Evolutionary conservation across 371 early-diverging fungal species (phyloP).

Genomic region (Vairimorpha apis): DNA sequence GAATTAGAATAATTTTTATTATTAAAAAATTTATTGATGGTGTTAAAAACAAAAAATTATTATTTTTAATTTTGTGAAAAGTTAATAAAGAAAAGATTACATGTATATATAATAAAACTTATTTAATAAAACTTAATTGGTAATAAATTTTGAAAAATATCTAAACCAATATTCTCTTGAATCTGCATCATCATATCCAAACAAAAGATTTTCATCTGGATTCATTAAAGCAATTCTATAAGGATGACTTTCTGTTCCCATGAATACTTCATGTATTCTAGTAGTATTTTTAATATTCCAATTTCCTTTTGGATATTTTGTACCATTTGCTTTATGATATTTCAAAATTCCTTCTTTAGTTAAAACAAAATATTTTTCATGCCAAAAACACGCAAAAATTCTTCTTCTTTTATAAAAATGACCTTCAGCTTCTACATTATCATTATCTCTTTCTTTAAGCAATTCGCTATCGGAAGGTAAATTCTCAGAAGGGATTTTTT

Average conservation of each 20-base stretch:
- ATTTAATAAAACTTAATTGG: no score
- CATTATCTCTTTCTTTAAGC: slow-evolving; percentile 33
- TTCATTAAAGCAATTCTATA: slow-evolving; percentile 29
- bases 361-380: slow-evolving; percentile 55
- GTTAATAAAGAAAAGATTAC: no score
- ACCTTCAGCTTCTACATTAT: slow-evolving; percentile 45
- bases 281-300: slow-evolving; percentile 29
- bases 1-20: no score
- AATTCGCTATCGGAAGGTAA: slow-evolving; percentile 26
- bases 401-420: slow-evolving; percentile 47
- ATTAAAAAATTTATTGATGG: no score
- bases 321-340: slow-evolving; percentile 48
- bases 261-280: slow-evolving; percentile 6
- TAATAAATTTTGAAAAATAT: slow-evolving; percentile 11
- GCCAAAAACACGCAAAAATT: slow-evolving; percentile 57
- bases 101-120: no score
- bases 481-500: neutral
- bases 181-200: slow-evolving; percentile 48
- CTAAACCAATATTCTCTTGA: slow-evolving; percentile 50
- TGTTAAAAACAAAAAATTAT: neutral
- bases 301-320: slow-evolving; percentile 42
- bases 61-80: no score
- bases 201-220: neutral
- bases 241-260: slow-evolving; percentile 28
- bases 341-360: slow-evolving; percentile 44